Percentiles rank a stretch among this genome's conserved stretches.
Evolutionary conservation across 2,329 filamentous ascomycete species (phyloP).

Genomic region (Sodiomyces alkalinus): DNA sequence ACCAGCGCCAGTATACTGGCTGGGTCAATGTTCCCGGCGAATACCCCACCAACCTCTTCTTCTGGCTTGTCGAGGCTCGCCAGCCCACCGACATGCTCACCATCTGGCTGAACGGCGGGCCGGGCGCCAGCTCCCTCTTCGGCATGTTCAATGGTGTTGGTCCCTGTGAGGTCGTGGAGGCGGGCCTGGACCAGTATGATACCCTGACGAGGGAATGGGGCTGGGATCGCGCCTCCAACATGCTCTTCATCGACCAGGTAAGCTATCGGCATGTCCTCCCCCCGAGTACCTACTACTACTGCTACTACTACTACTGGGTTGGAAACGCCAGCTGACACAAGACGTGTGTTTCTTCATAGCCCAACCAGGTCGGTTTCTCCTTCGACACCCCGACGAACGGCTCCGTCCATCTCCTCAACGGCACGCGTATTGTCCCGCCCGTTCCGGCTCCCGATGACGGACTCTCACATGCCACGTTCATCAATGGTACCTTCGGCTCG

Average conservation of each 20-base stretch:
- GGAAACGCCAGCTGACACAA: conserved; percentile 5
- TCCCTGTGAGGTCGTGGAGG: conserved; percentile 33
- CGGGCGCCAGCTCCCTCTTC: conserved; percentile 48
- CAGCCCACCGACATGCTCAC: conserved; percentile 27
- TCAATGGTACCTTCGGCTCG: conserved; percentile 53
- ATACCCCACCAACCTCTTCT: conserved; percentile 35
- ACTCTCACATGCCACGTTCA: conserved; percentile 18
- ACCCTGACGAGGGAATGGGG: conserved; percentile 45
- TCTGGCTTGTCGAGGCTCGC: conserved; percentile 33
- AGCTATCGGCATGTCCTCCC: no score
- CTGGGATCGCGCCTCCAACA: conserved; percentile 43
- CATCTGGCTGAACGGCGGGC: conserved; percentile 54
- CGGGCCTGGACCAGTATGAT: conserved; percentile 30
- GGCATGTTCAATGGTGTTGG: conserved; percentile 49
- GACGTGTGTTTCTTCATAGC: conserved; percentile 36
- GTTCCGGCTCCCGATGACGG: conserved; percentile 10
- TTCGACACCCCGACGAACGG: conserved; percentile 49
- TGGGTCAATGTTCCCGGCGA: conserved; percentile 48
- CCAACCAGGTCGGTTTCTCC: conserved; percentile 55
- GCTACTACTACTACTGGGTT: no score
- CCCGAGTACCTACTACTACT: no score
- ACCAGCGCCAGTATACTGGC: conserved; percentile 55
- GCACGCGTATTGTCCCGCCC: conserved; percentile 19
- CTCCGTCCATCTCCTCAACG: conserved; percentile 33
- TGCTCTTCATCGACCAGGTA: conserved; percentile 43